These are phyloP conservation scores for Suillus bovinus DNA, from an alignment of 768 basidiomycete genomes.

Conservation along the genomic window DNA sequence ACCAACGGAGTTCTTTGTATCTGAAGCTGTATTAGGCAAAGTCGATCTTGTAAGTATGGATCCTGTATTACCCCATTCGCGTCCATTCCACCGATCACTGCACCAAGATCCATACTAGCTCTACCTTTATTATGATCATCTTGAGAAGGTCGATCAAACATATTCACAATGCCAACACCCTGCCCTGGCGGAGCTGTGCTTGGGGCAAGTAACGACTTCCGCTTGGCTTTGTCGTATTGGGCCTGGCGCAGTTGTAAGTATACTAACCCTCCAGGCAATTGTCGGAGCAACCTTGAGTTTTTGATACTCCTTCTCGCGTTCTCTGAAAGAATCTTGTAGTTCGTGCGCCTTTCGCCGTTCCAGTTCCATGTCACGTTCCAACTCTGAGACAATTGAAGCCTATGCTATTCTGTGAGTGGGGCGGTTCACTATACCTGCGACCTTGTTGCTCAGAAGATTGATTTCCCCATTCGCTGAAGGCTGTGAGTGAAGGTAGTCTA, in stretches of 20 bases:
- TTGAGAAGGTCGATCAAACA: conserved; percentile 17
- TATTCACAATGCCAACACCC: conserved; percentile 17
- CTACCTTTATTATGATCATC: conserved; percentile 23
- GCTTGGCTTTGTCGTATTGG: conserved; percentile 82
- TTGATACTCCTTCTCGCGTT: conserved; percentile 85
- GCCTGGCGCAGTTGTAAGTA: conserved; percentile 39
- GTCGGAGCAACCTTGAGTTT: conserved; percentile 65
- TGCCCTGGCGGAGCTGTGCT: conserved; percentile 22
- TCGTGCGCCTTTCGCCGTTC: conserved; percentile 76
- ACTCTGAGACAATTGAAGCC: conserved; percentile 43
- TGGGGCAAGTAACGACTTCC: conserved; percentile 71
- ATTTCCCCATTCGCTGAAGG: conserved; percentile 75
- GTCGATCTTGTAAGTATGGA: neutral
- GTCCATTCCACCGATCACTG: conserved; percentile 67
- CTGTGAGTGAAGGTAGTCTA: neutral
- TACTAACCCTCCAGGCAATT: neutral
- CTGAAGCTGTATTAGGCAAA: conserved; percentile 36
- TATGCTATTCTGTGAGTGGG: neutral
- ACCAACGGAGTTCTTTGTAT: conserved; percentile 70
- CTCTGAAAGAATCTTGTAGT: conserved; percentile 69
- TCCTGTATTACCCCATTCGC: conserved; percentile 53
- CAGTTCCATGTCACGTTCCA: conserved; percentile 78
- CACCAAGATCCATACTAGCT: conserved; percentile 46
- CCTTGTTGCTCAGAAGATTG: conserved; percentile 65
- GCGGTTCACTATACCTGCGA: conserved; percentile 46